Conservation (phyloP, 140 eudicot species). For the Stevia rebaudiana region DNA sequence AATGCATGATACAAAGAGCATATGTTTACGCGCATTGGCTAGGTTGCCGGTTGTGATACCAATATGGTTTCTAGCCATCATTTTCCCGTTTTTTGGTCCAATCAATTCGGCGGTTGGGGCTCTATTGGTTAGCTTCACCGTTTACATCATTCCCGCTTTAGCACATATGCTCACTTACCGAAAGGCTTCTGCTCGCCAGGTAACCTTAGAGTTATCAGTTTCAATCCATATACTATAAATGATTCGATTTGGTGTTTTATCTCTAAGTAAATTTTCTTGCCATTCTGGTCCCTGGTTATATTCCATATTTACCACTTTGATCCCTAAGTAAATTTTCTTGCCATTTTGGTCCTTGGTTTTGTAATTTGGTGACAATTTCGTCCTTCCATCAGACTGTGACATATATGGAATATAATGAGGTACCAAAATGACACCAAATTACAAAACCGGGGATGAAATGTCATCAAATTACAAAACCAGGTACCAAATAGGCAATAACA, state of each 20-base stretch:
- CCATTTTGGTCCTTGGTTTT: no score
- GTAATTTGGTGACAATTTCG: no score
- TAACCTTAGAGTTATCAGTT: constrained; percentile 14
- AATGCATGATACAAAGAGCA: constrained; percentile 66
- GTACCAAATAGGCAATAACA: no score
- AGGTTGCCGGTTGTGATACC: constrained; percentile 71
- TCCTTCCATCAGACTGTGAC: no score
- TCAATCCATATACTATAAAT: background rate
- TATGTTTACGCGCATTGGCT: constrained; percentile 62
- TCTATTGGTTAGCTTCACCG: constrained; percentile 70
- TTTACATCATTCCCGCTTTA: constrained; percentile 67
- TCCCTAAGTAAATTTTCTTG: no score
- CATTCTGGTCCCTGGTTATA: no score
- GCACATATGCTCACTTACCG: constrained; percentile 79
- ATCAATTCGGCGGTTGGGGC: constrained; percentile 80
- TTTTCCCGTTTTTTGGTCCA: constrained; percentile 77
- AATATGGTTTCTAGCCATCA: constrained; percentile 67
- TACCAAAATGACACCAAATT: no score
- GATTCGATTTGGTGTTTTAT: background rate
- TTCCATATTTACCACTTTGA: no score
- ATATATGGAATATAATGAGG: no score
- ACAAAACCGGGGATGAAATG: no score
- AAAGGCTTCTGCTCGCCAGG: constrained; percentile 69
- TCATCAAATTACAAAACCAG: no score
- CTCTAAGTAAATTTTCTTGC: no score